Base-by-base conservation (phyloP, 2,329 filamentous ascomycete species). In the Phyllosticta citribraziliensis region DNA sequence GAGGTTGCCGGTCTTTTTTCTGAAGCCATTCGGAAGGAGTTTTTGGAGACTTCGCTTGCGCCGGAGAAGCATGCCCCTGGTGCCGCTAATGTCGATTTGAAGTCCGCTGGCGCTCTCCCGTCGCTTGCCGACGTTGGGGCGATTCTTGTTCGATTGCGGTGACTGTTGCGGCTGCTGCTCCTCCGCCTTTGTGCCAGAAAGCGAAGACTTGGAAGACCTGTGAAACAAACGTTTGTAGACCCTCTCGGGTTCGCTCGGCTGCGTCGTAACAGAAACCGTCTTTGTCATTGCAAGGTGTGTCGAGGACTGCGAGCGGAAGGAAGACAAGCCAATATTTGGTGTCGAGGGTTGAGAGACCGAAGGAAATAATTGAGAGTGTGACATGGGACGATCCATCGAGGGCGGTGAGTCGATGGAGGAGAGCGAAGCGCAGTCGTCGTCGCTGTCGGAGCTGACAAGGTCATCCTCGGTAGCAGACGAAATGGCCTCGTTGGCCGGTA, bases 181-280 rank as follows among this genome's bases (percentile, higher is more conserved):
- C 53, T 54, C 4, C 27, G 52, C 11, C 11, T 53, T 24, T 54
- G 53, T 20, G 30, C 63, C 2, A 67, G 63, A 1, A 68, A 40
- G 14, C 33, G 33, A 40, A 12, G 33, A 40, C 12, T 40, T 40
- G 33, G 33, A 40, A 14, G 33, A 40, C 5, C 33, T 66, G 33
- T 78, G 75, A 62, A 78, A 78, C 0, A 78, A 65, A 4, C 69
- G 68, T 66, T 76, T 77, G 63, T 78, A 79, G 4, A 70, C 69
- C 1, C 70, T 62, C 60, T 76, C 75, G 1, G 75, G 73, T 1
- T 71, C 71, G 64, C 73, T 76, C 0, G 73, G 72, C 19, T 64
- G 57, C 47, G 60, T 63, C 56, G 60, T 40, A 10, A 57, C 63
- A 19, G 52, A 47, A 22, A 54, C 52, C 20, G 61, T 57, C 35